phyloP scores from a whole-genome alignment of 495 filamentous ascomycete genomes.

The Neurospora sublineolata region DNA sequence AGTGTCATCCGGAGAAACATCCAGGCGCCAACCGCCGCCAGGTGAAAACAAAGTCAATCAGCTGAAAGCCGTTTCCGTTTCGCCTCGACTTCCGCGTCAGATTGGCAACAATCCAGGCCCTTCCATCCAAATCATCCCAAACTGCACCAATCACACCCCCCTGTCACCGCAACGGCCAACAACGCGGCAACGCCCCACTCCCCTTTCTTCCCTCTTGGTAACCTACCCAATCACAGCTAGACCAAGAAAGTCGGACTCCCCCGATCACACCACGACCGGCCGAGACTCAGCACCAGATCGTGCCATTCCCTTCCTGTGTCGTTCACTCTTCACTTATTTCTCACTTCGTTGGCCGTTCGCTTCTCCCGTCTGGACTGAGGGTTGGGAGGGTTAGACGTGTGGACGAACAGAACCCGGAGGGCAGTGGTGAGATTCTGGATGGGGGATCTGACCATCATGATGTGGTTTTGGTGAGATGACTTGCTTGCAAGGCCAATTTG shows the following conservation, averaged over 20 bases:
- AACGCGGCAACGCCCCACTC: neutral
- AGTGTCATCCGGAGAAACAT: neutral
- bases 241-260: conserved; percentile 2
- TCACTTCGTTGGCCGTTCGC: neutral
- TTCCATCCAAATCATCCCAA: neutral
- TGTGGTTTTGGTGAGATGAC: neutral
- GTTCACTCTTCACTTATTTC: neutral
- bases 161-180: neutral
- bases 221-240: neutral
- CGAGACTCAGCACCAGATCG: conserved; percentile 5
- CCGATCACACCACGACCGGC: conserved; percentile 9
- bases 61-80: neutral
- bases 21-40: neutral
- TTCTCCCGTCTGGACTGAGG: neutral
- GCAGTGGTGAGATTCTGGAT: neutral
- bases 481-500: neutral
- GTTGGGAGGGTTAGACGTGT: neutral
- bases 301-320: neutral
- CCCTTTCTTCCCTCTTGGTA: neutral
- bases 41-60: neutral
- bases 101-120: neutral
- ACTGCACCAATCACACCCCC: neutral
- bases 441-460: neutral
- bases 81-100: neutral
- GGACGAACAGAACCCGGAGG: neutral